Evolutionary conservation across 2,329 filamentous ascomycete species (phyloP).

Genomic region (Tolypocladium ophioglossoides): DNA sequence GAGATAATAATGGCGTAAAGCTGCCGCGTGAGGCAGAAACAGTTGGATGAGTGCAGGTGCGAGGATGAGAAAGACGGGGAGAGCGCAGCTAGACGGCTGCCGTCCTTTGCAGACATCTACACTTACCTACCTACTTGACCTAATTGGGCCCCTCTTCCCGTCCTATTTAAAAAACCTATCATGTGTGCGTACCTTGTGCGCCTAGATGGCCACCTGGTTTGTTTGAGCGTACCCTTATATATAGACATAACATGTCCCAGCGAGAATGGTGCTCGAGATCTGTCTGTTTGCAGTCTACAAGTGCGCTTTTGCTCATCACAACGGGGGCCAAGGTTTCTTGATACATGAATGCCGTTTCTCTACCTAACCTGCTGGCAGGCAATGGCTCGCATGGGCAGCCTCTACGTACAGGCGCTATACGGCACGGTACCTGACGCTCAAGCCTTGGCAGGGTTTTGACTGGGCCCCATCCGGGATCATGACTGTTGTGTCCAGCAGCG

Average conservation of each 20-base stretch:
- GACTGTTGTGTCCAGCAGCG: background rate
- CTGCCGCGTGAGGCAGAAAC: background rate
- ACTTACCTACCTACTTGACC: background rate
- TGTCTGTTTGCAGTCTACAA: background rate
- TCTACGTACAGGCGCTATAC: background rate
- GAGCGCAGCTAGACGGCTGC: background rate
- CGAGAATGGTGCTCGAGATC: background rate
- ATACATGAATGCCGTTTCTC: background rate
- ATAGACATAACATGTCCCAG: background rate
- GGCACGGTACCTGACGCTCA: background rate
- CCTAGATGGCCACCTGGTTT: background rate
- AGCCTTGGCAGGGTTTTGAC: background rate
- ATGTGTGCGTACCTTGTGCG: background rate
- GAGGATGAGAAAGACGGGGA: background rate
- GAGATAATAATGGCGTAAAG: background rate
- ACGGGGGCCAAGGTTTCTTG: background rate
- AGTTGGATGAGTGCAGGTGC: background rate
- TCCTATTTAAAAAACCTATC: background rate
- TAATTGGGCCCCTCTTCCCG: background rate
- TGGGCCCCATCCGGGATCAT: background rate
- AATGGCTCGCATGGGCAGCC: background rate
- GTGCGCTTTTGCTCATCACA: background rate
- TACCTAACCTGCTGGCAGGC: background rate
- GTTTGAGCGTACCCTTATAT: background rate
- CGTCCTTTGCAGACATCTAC: background rate